Base-by-base conservation (phyloP, 1,284 basidiomycete species). In the Gymnopus androsaceus region DNA sequence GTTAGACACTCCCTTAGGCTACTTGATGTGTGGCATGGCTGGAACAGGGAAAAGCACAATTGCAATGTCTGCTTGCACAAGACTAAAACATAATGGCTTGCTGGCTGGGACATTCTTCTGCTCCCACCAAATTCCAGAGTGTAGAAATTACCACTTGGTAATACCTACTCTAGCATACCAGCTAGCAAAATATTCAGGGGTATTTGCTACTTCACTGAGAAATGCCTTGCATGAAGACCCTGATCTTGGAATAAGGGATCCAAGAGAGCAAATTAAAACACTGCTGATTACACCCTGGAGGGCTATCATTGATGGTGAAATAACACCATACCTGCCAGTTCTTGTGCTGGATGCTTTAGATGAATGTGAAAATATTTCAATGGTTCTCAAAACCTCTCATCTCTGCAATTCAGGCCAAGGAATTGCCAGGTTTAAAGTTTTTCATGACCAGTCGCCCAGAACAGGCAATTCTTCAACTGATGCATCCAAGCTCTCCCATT, bases 51-150 rank as follows among this genome's bases (percentile, higher is more conserved):
- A n/a, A n/a, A n/a, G n/a, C n/a, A n/a, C n/a, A n/a, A n/a, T n/a
- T n/a, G n/a, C n/a, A n/a, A n/a, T n/a, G n/a, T n/a, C n/a, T n/a
- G 15, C 42, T 6, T 52, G 50, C 28, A 14, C 28, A 27, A 41
- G 17, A 5, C 19, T 52, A 6, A n/a, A 52, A 8, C n/a, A 52
- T 4, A 40, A 52, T 17, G 21, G 25, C 2, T 25, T 41, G 9
- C 38, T 52, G 17, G 50, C 36, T 8, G 50, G 37, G 15, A 30
- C 36, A 30, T 37, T 52, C n/a, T 52, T 52, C 36, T 52, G 50
- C 28, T 52, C 50, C 15, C 37, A 38, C 41, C 36, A 21, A 4
- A 25, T 28, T 30, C 36, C 37, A 9, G 30, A 52, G 4, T 19
- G 37, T 12, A 52, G 50, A 28, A 28, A 51, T 28, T 31, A 25